Evolutionary conservation across 2,329 filamentous ascomycete species (phyloP).

Genomic region (Arthrinium puccinioides): DNA sequence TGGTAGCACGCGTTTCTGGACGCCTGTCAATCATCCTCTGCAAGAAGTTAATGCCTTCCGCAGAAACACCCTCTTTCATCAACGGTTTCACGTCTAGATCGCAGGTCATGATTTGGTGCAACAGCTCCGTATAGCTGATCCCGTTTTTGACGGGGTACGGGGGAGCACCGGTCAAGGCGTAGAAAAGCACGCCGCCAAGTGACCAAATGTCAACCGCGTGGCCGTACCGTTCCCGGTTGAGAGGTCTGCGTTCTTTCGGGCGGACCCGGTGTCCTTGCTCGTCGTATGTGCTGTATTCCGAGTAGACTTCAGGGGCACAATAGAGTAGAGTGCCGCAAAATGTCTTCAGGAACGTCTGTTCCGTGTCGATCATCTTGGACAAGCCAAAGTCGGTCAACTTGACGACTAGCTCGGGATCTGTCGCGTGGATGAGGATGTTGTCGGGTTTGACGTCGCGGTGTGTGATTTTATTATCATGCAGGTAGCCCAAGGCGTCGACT

Average conservation of each 20-base stretch:
- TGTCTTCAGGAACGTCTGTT: constrained; percentile 87
- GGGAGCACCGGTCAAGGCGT: constrained; percentile 68
- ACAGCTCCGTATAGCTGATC: constrained; percentile 69
- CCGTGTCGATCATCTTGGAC: constrained; percentile 86
- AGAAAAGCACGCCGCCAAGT: constrained; percentile 85
- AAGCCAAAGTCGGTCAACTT: constrained; percentile 96
- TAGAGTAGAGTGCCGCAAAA: constrained; percentile 96
- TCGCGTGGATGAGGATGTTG: constrained; percentile 79
- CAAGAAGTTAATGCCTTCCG: constrained; percentile 66
- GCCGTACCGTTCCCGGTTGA: constrained; percentile 63
- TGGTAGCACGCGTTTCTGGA: constrained; percentile 68
- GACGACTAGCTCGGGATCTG: constrained; percentile 62
- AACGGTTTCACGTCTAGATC: constrained; percentile 62
- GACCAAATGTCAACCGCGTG: constrained; percentile 97
- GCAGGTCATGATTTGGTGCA: constrained; percentile 79
- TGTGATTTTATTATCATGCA: constrained; percentile 83
- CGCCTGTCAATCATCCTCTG: constrained; percentile 73
- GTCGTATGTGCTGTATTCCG: constrained; percentile 61
- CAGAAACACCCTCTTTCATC: constrained; percentile 49
- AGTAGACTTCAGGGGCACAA: constrained; percentile 94
- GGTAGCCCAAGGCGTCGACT: constrained; percentile 73
- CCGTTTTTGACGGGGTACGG: constrained; percentile 76
- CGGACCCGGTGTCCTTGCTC: constrained; percentile 58
- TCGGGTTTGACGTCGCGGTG: constrained; percentile 99
- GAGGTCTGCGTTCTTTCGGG: constrained; percentile 52